These are phyloP conservation scores for Nicotiana rustica DNA, from an alignment of 305 asterid genomes.

Conservation along the genomic window DNA sequence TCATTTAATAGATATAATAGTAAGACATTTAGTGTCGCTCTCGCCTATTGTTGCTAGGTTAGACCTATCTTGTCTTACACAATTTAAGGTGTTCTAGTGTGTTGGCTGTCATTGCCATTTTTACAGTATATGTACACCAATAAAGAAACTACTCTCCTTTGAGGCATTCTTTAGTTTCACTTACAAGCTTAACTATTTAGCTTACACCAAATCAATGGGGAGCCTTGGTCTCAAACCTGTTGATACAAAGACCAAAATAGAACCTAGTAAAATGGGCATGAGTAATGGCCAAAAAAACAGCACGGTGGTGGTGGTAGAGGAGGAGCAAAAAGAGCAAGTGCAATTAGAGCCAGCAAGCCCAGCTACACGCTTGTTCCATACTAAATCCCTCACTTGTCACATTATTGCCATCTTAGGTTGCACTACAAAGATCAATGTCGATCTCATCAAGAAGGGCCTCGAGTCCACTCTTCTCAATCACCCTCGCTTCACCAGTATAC, in stretches of 20 bases:
- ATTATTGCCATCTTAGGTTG: constrained; percentile 48
- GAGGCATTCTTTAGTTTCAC: background rate
- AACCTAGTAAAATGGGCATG: background rate
- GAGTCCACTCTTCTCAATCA: constrained; percentile 44
- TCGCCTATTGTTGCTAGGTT: background rate
- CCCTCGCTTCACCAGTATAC: constrained; percentile 55
- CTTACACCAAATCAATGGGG: constrained; percentile 8
- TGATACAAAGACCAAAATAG: background rate
- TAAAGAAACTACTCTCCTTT: too few species aligned
- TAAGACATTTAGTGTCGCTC: background rate
- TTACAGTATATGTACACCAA: too few species aligned
- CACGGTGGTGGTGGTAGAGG: background rate
- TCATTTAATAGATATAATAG: background rate
- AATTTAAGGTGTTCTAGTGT: background rate
- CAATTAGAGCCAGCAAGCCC: constrained; percentile 52
- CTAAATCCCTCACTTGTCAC: constrained; percentile 36
- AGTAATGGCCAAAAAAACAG: background rate
- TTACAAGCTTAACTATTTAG: background rate
- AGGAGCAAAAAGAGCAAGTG: constrained; percentile 24
- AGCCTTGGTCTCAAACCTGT: constrained; percentile 22
- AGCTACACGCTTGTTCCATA: constrained; percentile 49
- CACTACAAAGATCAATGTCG: constrained; percentile 40
- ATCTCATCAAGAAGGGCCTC: constrained; percentile 39
- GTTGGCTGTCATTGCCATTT: background rate
- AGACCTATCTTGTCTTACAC: background rate